These are phyloP conservation scores for Leccinum variicolor DNA, from an alignment of 768 basidiomycete species.

Conservation along the genomic window DNA sequence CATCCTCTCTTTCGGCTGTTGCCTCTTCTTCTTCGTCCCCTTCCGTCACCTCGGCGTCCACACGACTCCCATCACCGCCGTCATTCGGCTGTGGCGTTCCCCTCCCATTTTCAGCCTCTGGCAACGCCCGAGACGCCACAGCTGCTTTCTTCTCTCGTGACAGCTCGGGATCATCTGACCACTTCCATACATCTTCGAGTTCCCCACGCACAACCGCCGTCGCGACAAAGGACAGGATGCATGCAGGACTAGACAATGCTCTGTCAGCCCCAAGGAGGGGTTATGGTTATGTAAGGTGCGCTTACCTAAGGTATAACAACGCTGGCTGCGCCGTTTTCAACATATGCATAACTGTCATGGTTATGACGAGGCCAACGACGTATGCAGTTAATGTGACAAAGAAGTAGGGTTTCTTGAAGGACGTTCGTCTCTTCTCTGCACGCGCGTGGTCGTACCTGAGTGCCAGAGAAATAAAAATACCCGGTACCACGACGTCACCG, in stretches of 20 bases:
- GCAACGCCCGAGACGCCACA: conserved; percentile 11
- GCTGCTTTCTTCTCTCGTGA: conserved; percentile 15
- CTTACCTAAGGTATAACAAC: conserved; percentile 84
- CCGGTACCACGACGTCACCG: conserved; percentile 76
- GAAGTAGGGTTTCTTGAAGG: conserved; percentile 76
- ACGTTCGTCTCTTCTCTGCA: conserved; percentile 28
- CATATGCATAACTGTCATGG: conserved; percentile 84
- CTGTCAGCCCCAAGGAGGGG: not conserved
- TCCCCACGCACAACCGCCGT: conserved; percentile 66
- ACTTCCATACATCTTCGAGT: conserved; percentile 63
- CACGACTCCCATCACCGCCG: conserved; percentile 15
- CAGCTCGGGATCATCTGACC: conserved; percentile 55
- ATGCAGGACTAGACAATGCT: conserved; percentile 55
- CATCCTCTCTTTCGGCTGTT: not conserved
- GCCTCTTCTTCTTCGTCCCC: conserved; percentile 15
- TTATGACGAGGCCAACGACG: conserved; percentile 62
- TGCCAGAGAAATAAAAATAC: conserved; percentile 75
- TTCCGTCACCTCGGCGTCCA: conserved; percentile 2
- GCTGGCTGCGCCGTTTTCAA: conserved; percentile 84
- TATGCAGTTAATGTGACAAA: conserved; percentile 66
- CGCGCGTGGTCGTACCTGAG: conserved; percentile 78
- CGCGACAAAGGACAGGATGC: conserved; percentile 64
- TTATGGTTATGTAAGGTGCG: not conserved
- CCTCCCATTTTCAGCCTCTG: conserved; percentile 15
- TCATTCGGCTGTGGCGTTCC: conserved; percentile 13